A percentile compares a stretch with the other conserved stretches of the same genome.
Evolutionary conservation across 768 basidiomycete species (phyloP).

Genomic region (Amanita molliuscula): DNA sequence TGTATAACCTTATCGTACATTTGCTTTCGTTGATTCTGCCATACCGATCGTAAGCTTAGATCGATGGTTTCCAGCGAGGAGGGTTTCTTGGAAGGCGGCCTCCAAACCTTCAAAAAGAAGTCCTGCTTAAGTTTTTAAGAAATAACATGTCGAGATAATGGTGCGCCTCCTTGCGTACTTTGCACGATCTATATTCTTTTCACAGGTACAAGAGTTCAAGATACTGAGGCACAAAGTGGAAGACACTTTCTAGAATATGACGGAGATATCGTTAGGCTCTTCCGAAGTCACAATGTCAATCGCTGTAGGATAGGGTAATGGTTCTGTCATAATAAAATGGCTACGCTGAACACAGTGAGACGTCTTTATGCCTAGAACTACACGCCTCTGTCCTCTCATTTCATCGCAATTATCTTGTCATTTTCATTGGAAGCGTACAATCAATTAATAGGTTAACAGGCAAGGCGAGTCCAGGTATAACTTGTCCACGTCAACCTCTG

Average conservation of each 20-base stretch:
- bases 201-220: constrained; percentile 55
- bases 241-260: constrained; percentile 39
- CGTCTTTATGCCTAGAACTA: no score
- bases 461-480: no score
- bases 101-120: constrained; percentile 35
- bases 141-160: constrained; percentile 57
- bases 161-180: constrained; percentile 26
- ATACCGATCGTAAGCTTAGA: constrained; percentile 47
- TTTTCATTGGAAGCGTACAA: no score
- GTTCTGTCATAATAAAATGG: background rate
- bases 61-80: constrained; percentile 50
- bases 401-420: no score
- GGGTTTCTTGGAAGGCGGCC: constrained; percentile 47
- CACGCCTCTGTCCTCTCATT: no score
- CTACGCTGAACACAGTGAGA: no score
- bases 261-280: constrained; percentile 46
- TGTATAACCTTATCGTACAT: no score
- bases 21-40: background rate
- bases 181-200: no score
- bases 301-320: background rate
- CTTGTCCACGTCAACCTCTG: no score
- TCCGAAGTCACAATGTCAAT: constrained; percentile 23
- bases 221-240: constrained; percentile 44
- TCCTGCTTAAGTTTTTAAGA: constrained; percentile 28
- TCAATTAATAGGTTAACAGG: no score